Conservation (phyloP, 2,329 filamentous ascomycete genomes). For the Hypoxylon sp. region DNA sequence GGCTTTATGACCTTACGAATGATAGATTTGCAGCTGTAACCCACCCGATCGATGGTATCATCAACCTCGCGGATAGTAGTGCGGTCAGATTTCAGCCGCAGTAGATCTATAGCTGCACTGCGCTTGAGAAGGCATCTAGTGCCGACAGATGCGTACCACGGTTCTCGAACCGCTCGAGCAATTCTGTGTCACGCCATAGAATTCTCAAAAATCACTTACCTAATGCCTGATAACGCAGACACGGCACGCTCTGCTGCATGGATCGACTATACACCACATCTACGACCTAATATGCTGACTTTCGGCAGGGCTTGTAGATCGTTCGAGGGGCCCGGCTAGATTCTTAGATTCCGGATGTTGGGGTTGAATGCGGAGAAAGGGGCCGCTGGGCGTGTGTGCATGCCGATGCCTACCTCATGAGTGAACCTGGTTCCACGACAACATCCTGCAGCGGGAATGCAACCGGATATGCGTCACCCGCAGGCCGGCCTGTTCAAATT, state of each 20-base stretch:
- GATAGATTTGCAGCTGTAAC: conserved; percentile 37
- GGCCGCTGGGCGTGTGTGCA: conserved; percentile 12
- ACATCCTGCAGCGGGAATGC: conserved; percentile 44
- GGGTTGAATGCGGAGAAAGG: conserved; percentile 42
- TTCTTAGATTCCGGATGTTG: conserved; percentile 26
- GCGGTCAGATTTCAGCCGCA: conserved; percentile 39
- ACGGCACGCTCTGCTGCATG: conserved; percentile 12
- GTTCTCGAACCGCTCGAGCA: conserved; percentile 3
- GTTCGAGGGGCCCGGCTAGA: conserved; percentile 41
- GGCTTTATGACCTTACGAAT: conserved; percentile 36
- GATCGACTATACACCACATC: conserved; percentile 26
- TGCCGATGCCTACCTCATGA: conserved; percentile 10
- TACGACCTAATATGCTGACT: conserved; percentile 13
- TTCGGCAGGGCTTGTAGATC: conserved; percentile 38
- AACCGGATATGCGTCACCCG: conserved; percentile 43
- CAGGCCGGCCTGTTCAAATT: conserved; percentile 31
- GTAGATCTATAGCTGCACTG: conserved; percentile 21
- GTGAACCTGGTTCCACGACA: conserved; percentile 41
- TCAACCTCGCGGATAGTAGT: conserved; percentile 25
- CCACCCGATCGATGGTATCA: conserved; percentile 41
- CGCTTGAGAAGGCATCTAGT: conserved; percentile 6
- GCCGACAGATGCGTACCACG: conserved; percentile 8
- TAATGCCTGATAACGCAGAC: conserved; percentile 18
- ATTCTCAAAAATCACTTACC: conserved; percentile 10
- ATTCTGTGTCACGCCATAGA: conserved; percentile 17